Evolutionary conservation across 1,284 basidiomycete genomes (phyloP), one percentile per base, ranked within the genome.

Genomic region (Psilocybe mexicana): DNA sequence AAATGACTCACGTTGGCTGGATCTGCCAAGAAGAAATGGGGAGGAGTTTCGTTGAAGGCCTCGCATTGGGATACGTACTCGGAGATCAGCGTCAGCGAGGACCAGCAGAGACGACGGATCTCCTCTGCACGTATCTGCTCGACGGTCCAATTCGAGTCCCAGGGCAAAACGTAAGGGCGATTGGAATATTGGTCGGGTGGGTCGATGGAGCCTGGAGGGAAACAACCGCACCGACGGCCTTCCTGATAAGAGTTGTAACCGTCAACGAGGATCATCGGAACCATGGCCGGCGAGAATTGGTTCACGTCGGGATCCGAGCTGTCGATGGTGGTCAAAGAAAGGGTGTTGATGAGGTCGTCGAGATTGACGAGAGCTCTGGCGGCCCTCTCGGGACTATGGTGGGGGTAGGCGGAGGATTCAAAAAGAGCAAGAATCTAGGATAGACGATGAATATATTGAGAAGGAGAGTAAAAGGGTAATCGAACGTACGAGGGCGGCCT

Each of bases 41-140:
- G 76, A 11, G 81, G 80, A 45, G 81, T 78, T 57, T 79, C 78
- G 58, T 83, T 79, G 69, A 87, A 83, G 2, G 85, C 85, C 30
- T 84, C 81, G 65, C 86, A 86, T 63, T 86, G 85, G 23, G 84
- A 80, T 26, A 84, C 83, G 66, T 87, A 84, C 56, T 78, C 82
- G 6, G 87, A 83, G 50, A 86, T 79, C 30, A 92, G 78, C 59
- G 80, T 80, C 52, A 92, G 77, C 23, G 90, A 82, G 59, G 81
- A 80, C 90, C 90, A 92, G 65, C 86, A 88, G 26, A 92, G 73
- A 36, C 90, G 74, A 33, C 90, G 80, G 55, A 82, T 84, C 65
- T 90, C 86, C 67, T 92, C 90, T 55, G 81, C 81, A 48, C 79
- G 76, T 43, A 82, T 77, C 63, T 90, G 80, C 2, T 74, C 72